Evolutionary conservation across 2,329 filamentous ascomycete genomes (phyloP), one percentile per base, ranked within the genome.

Genomic region (Coniochaeta ligniaria): DNA sequence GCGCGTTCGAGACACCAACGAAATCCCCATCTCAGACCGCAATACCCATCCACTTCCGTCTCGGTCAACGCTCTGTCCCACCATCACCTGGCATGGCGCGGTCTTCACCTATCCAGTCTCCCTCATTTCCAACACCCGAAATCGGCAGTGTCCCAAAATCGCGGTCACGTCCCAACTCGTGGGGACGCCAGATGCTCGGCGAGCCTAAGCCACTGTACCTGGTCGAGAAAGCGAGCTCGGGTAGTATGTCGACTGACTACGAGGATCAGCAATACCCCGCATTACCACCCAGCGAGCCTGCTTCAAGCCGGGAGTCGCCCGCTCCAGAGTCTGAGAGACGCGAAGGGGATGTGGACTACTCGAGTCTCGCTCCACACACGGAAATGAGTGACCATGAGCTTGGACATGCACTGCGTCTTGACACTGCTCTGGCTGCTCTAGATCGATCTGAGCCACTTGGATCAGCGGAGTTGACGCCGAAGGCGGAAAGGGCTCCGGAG

Each of bases 121-220:
- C 68, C 3, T 62, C 65, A 47, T 73, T 74, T 8, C 70, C 69
- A n/a, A 64, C 69, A 0, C 69, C 70, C 56, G 54, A 57, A 8
- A 36, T 38, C 12, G 62, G 70, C 20, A 68, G 64, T 60, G 64
- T 72, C 16, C 66, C 67, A 16, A 79, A 75, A 65, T 72, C 74
- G 57, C 70, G 74, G 47, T 68, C 78, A 24, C 78, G 85, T 6
- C 83, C 83, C 14, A 84, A 76, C 14, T 87, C 83, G 0, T 87
- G 84, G 84, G 84, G 80, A 20, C 83, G 83, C 60, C 31, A 57
- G 54, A 57, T 57, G 54, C 35, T 57, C n/a, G 54, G 54, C 54
- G 91, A 95, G 69, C 88, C 93, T 68, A 87, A 90, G 66, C 93
- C 93, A 0, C 76, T 97, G 9, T 94, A 90, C 73, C 85, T 96